Base-by-base conservation (phyloP, 208 protist genomes). In the Sergeia podlipaevii region DNA sequence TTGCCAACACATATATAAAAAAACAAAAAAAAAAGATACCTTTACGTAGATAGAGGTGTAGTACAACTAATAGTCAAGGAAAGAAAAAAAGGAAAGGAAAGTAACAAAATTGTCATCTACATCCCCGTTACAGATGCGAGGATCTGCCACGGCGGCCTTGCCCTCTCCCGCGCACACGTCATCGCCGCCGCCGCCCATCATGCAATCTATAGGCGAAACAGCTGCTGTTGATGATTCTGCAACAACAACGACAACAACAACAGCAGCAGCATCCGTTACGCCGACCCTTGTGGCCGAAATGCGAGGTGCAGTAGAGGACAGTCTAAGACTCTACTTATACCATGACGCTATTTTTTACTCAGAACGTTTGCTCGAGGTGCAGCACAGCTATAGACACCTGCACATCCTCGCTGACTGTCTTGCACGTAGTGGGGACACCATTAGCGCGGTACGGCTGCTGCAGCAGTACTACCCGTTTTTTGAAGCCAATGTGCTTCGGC, bases 301-400 rank as follows among this genome's bases (percentile, higher is more conserved):
- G 7, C 55, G 63, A 34, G 60, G 76, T 11, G 53, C 59, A 20
- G 66, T 95, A n/a, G 46, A 72, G 15, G 77, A 89, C 20, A 89
- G 76, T 34, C 66, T 94, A 10, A 21, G 55, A 23, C 51, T 45
- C 18, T 81, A 90, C 56, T 36, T 97, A 29, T 84, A 80, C 48
- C 28, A 47, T 7, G 96, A 97, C 69, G 89, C 90, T 32, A 76
- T 94, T 53, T 96, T 96, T 49, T 80, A 91, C 23, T 84, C 94
- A 2, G 90, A 97, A 60, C 74, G 85, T 5, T 74, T 97, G 21
- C 80, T 78, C 52, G 80, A 91, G 45, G 27, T 86, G 26, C 36
- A 53, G 6, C 38, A 69, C 23, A 72, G 53, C 37, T 70, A 91
- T 45, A 53, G 56, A 2, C 69, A 80, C 27, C 48, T 93, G 32